Evolutionary conservation across 1,284 basidiomycete species (phyloP), one percentile per base, ranked within the genome.

Genomic region (Puccinia horiana): DNA sequence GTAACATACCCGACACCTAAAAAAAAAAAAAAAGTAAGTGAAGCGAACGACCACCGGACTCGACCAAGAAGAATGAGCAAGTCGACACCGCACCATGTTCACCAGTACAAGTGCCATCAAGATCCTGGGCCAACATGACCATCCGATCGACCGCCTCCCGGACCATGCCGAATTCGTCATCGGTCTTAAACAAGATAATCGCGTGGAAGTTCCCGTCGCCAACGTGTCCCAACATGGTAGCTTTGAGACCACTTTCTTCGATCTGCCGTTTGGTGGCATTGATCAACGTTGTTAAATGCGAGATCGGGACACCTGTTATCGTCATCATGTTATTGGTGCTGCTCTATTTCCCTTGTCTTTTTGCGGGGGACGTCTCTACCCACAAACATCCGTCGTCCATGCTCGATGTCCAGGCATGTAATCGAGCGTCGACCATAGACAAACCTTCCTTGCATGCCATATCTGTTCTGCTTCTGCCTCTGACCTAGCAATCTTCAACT

Each of bases 371-470:
- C 54, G 16, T 37, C 74, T 54, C 79, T 47, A 44, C 49, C 79
- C 42, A 67, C 35, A 83, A 0, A 84, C 79, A 87, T 96, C 94
- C 23, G 94, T 96, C 26, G 91, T 89, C 92, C 93, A 94, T 0
- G 91, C 92, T 81, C 88, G 90, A 0, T 89, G 87, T 6, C 91
- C 91, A 9, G 91, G 90, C n/a, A 90, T 87, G 52, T 92, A 86
- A 76, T 92, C 91, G 85, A 94, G 85, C 0, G 91, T 91, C 12
- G 91, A 89, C 88, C 91, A 94, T 56, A 92, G 89, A 11, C 92
- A 93, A 75, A 93, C 93, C 89, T 97, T 98, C 67, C 96, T 87
- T 81, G 94, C 93, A 73, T 90, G 88, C 95, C 95, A 98, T 12
- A 98, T 87, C 75, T 92, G 91, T 2, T 89, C 89, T 0, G 93